Evolutionary conservation across 495 filamentous ascomycete species (phyloP).

Genomic region (Penicillium daleae): DNA sequence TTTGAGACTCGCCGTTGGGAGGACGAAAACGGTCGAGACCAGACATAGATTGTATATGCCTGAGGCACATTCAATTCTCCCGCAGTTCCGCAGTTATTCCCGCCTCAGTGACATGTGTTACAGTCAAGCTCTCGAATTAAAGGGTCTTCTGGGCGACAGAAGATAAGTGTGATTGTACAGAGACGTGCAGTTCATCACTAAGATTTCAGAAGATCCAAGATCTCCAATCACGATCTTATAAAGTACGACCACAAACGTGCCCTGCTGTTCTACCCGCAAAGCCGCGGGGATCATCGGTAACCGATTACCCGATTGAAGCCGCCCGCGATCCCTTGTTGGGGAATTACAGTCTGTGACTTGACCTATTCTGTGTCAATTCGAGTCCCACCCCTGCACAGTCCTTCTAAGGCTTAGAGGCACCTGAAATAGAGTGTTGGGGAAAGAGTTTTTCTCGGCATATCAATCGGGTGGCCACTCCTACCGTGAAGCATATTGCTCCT

Average conservation of each 20-base stretch:
- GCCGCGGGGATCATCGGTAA: constrained; percentile 29
- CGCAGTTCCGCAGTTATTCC: background rate
- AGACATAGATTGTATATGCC: background rate
- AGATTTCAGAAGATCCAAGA: background rate
- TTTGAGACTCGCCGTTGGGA: background rate
- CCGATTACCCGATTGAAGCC: constrained; percentile 24
- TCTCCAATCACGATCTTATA: background rate
- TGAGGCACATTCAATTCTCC: constrained; percentile 5
- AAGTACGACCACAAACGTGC: background rate
- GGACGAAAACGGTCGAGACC: constrained; percentile 24
- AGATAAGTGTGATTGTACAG: background rate
- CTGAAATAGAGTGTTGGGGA: constrained; percentile 5
- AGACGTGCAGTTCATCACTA: background rate
- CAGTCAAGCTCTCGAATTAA: background rate
- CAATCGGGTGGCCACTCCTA: constrained; percentile 4
- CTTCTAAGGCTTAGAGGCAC: constrained; percentile 3
- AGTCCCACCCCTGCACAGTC: constrained; percentile 14
- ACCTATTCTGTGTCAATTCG: constrained; percentile 15
- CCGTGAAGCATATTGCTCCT: constrained; percentile 1
- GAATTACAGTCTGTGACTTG: constrained; percentile 11
- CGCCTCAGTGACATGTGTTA: background rate
- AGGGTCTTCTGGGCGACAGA: background rate
- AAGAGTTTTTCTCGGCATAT: constrained; percentile 10
- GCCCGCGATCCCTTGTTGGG: constrained; percentile 28
- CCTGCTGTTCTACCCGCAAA: constrained; percentile 17